A percentile compares a stretch with the other conserved stretches of the same genome.
Evolutionary conservation across 805 yeast species (phyloP).

Genomic region (Starmerella floricola): DNA sequence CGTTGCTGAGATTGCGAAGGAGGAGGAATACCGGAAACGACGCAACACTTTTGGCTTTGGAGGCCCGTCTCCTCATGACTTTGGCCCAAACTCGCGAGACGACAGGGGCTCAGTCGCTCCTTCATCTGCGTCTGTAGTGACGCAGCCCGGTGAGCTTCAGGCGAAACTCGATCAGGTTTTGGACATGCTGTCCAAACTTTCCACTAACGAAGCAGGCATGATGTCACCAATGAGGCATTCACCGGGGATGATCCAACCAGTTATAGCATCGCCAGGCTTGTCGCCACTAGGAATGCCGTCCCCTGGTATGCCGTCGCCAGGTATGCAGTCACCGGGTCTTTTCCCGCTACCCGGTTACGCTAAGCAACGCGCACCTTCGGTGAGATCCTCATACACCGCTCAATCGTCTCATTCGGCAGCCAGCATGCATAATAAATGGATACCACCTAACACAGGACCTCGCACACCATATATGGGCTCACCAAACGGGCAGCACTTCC

Average conservation of each 20-base stretch:
- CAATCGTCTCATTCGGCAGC: neutral
- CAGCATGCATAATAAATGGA: too few relatives aligned
- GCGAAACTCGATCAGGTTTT: constrained; percentile 27
- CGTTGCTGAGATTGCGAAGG: constrained; percentile 32
- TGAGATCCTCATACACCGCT: neutral
- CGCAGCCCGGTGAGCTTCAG: constrained; percentile 22
- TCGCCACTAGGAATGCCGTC: too few relatives aligned
- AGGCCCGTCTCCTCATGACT: neutral
- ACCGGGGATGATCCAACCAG: neutral
- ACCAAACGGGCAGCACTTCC: too few relatives aligned
- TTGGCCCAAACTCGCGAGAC: neutral
- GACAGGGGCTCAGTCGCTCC: neutral
- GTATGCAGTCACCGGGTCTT: neutral
- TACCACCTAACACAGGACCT: neutral
- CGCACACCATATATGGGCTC: neutral
- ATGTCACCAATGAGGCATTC: neutral
- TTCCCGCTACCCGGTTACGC: neutral
- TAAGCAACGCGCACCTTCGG: constrained; percentile 8
- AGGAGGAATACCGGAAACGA: constrained; percentile 29
- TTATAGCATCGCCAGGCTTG: too few relatives aligned
- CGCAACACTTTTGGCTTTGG: constrained; percentile 20
- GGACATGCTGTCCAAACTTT: constrained; percentile 27
- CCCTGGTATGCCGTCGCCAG: neutral
- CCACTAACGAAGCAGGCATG: neutral
- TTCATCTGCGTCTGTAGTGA: neutral